Base-by-base conservation (phyloP, 1,284 basidiomycete species). In the Stereum hirsutum region DNA sequence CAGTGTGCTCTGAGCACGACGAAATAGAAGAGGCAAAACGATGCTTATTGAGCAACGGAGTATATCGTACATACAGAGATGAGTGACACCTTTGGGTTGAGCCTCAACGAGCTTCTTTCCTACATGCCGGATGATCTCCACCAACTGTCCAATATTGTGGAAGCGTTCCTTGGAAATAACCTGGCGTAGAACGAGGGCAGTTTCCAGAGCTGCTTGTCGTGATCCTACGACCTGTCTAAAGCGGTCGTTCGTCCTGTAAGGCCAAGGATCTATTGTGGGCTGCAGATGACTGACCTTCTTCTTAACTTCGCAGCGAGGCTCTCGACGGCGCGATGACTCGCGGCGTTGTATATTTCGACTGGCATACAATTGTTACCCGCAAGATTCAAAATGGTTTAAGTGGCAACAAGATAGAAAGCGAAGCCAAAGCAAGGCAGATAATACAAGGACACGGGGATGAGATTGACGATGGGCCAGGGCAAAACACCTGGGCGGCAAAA, bases 101-200 rank as follows among this genome's bases (percentile, higher is more conserved):
- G 92, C 90, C 31, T 90, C 84, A 20, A 89, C 82, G 35, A 98
- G 64, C 49, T 77, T 75, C 50, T 77, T 70, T 1, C 95, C 95
- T 3, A 92, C 85, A 39, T 70, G 68, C 46, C 88, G 82, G 53
- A 99, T 86, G 47, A 91, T 78, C 28, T 72, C 70, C 10, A 94
- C 73, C 5, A 98, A 70, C 54, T 96, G 89, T 39, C 91, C 86
- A 54, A 98, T 86, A 50, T 85, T 89, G 28, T 76, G 78, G 56
- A 95, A 96, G 46, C 79, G 81, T 5, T 90, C 89, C 52, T 82
- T 82, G 5, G 91, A 80, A 7, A 98, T 84, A 45, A 98, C 88
- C 56, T 91, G 87, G 35, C 91, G 81, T 25, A 98, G 69, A 14
- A 95, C 79, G 23, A 89, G 74, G 2, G 93, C 75, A 0, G 94